Conservation (phyloP, 768 basidiomycete genomes). For the Leucocoprinus birnbaumii region DNA sequence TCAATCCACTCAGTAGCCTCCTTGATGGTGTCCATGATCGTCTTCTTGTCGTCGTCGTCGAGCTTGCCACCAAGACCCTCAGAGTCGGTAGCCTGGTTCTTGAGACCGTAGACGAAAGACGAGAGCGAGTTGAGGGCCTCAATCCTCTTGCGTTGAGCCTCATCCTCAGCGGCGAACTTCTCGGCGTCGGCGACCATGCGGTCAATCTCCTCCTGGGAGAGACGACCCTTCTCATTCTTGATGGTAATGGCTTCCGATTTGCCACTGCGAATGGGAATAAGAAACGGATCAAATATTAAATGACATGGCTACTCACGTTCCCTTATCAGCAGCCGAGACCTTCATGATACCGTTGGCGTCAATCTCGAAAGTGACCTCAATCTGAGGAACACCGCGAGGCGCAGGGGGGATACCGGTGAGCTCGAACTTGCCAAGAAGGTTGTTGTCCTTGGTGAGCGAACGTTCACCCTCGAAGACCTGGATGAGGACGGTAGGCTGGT, state of each 20-base stretch:
- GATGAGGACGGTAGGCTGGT: conserved; percentile 93
- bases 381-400: conserved; percentile 95
- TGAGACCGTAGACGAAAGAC: conserved; percentile 82
- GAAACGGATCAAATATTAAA: not conserved
- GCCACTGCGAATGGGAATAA: conserved; percentile 42
- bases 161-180: conserved; percentile 83
- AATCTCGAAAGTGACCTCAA: conserved; percentile 95
- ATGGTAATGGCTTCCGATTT: conserved; percentile 91
- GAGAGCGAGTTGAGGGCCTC: conserved; percentile 84
- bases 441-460: conserved; percentile 97
- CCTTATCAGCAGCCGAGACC: conserved; percentile 91
- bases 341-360: conserved; percentile 96
- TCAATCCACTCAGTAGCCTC: conserved; percentile 93
- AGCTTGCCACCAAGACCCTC: conserved; percentile 92
- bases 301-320: conserved; percentile 57
- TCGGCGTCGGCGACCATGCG: conserved; percentile 95
- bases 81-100: conserved; percentile 81
- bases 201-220: conserved; percentile 87
- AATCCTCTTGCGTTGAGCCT: conserved; percentile 75
- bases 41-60: conserved; percentile 79
- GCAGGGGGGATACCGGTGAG: conserved; percentile 90
- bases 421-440: conserved; percentile 96
- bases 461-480: conserved; percentile 99
- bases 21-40: conserved; percentile 76
- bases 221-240: conserved; percentile 94